Percentiles rank a stretch among this genome's conserved stretches.
phyloP scores from a whole-genome alignment of 129 eudicot genomes.

The Deinandra increscens region DNA sequence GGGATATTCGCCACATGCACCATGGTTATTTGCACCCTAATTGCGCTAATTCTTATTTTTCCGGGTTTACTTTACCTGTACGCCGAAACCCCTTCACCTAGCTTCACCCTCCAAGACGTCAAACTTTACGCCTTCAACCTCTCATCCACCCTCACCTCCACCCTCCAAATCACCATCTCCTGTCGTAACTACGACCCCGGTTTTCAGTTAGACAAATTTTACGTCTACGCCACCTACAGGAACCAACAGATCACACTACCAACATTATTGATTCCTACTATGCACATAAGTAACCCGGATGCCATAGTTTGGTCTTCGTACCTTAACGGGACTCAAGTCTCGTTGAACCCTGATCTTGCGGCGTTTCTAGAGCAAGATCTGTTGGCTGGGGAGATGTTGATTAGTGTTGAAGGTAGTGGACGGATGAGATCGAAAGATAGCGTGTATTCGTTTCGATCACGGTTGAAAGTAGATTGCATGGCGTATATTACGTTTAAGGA shows the following conservation, averaged over 20 bases:
- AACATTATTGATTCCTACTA: conserved; percentile 47
- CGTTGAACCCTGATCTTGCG: conserved; percentile 52
- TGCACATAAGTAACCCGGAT: no score
- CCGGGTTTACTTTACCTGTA: no score
- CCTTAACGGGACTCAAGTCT: conserved; percentile 51
- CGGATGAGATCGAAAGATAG: conserved; percentile 68
- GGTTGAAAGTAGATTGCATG: conserved; percentile 60
- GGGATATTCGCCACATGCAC: no score
- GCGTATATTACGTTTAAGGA: conserved; percentile 48
- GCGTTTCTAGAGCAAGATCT: conserved; percentile 37
- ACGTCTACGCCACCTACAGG: conserved; percentile 49
- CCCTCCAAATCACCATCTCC: conserved; percentile 54
- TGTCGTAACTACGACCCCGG: conserved; percentile 53
- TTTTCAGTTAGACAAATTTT: conserved; percentile 51
- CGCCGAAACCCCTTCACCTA: no score
- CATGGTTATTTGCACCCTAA: no score
- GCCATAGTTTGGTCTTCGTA: conserved; percentile 76
- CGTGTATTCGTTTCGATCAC: conserved; percentile 50
- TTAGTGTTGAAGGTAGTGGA: conserved; percentile 48
- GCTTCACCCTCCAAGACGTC: conserved; percentile 64
- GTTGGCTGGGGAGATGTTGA: conserved; percentile 46
- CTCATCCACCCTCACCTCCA: conserved; percentile 50
- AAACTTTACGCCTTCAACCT: conserved; percentile 56
- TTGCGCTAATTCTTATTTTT: no score
- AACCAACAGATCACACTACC: conserved; percentile 61